These are phyloP conservation scores for Phalaenopsis equestris DNA, from an alignment of 106 monocot species.

Conservation along the genomic window DNA sequence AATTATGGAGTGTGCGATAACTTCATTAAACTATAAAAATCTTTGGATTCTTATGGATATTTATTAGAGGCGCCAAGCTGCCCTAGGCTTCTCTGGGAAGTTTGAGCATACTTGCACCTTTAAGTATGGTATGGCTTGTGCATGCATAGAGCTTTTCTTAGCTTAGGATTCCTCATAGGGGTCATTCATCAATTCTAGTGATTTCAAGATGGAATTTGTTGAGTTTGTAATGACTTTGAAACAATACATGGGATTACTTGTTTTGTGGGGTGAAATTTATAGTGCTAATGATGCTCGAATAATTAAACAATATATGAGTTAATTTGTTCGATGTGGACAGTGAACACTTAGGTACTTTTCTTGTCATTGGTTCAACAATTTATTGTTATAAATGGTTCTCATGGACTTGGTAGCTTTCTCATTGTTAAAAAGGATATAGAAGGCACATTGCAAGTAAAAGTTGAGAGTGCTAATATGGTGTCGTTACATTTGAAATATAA, in stretches of 20 bases:
- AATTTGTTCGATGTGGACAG: background rate
- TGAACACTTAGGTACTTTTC: background rate
- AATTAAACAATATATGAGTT: background rate
- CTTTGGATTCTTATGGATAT: too few species aligned
- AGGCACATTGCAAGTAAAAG: background rate
- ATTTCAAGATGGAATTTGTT: background rate
- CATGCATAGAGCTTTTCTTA: too few species aligned
- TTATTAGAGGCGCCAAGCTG: too few species aligned
- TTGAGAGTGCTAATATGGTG: conserved; percentile 1
- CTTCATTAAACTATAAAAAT: too few species aligned
- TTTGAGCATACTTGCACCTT: too few species aligned
- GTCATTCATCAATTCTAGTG: background rate
- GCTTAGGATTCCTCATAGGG: background rate
- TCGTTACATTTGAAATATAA: conserved; percentile 1
- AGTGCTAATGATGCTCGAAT: background rate
- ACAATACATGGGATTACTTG: background rate
- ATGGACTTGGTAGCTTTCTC: conserved; percentile 5
- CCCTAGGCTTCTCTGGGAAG: too few species aligned
- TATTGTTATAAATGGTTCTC: background rate
- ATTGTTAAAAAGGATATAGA: background rate
- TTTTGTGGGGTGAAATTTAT: background rate
- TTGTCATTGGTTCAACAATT: too few species aligned
- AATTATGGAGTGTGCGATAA: too few species aligned
- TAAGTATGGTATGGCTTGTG: too few species aligned
- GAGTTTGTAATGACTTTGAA: background rate